Base-by-base conservation (phyloP, 352 stramenopile species). In the Globisporangium rhizosaccharum region DNA sequence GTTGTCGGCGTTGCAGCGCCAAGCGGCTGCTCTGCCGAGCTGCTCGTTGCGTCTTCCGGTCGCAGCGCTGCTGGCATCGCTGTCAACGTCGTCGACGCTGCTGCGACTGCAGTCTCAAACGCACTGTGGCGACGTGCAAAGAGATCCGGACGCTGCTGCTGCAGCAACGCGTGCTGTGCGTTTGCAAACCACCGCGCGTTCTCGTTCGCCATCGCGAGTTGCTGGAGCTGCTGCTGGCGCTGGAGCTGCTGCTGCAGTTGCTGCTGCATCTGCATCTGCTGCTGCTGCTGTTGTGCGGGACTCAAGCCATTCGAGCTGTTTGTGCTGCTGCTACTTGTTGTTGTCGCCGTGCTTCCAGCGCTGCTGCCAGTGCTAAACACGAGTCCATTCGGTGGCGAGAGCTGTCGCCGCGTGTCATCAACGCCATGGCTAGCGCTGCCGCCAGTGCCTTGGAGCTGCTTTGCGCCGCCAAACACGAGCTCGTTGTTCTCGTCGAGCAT, bases 401-500 rank as follows among this genome's bases (percentile, higher is more conserved):
- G 20, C 30, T 66, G 61, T 41, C 49, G 53, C 18, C 54, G 54
- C 41, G n/a, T n/a, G 33, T 56, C 25, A 1, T 44, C 37, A 7
- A 0, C 36, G 9, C n/a, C 54, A 18, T 45, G 23, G 15, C 37
- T 26, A 61, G 55, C 15, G 60, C 37, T 63, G 50, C 33, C 68
- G 61, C 37, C 66, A 44, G 18, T 71, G 61, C 18, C 68, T 33
- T 33, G 28, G 28, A 33, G 61, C n/a, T 82, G 64, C 9, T 70
- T 59, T 12, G 33, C 33, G 33, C 33, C 33, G 36, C 53, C 56
- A 50, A 72, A 62, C 61, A 63, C 42, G n/a, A 70, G 61, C n/a
- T 76, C 73, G 23, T 73, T 73, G 20, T 59, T 65, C 3, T 87
- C 78, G 58, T 88, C 75, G 33, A 90, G 59, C 76, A 92, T 85